Conservation (phyloP, 805 yeast species). For the Candida nemodendra region DNA sequence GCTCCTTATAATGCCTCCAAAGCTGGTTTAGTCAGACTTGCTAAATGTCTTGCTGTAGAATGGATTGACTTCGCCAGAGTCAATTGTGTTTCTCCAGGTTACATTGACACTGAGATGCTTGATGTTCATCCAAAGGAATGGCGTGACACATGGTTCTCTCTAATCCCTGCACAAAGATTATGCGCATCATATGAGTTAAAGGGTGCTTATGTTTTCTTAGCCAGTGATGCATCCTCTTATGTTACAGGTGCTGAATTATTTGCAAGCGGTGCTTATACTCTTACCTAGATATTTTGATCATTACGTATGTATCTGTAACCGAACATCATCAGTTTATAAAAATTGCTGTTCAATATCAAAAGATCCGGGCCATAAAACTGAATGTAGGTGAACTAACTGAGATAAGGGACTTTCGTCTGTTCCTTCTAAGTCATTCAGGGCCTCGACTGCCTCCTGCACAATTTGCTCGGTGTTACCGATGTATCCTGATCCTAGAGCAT, state of each 20-base stretch:
- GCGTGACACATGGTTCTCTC: conserved; percentile 23
- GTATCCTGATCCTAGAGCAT: conserved; percentile 9
- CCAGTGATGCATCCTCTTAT: conserved; percentile 48
- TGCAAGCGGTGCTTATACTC: conserved; percentile 45
- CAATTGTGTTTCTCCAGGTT: conserved; percentile 48
- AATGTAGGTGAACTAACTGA: conserved; percentile 13
- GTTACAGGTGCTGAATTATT: conserved; percentile 46
- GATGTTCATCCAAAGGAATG: conserved; percentile 25
- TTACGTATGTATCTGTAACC: background rate
- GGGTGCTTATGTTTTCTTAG: conserved; percentile 50
- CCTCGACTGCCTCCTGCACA: background rate
- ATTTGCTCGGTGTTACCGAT: background rate
- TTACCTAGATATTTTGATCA: conserved; percentile 4
- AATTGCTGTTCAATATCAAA: conserved; percentile 17
- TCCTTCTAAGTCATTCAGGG: conserved; percentile 3
- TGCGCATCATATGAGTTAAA: conserved; percentile 45
- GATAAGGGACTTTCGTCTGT: conserved; percentile 16
- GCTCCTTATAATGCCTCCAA: conserved; percentile 46
- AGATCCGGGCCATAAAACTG: conserved; percentile 17
- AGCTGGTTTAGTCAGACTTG: conserved; percentile 45
- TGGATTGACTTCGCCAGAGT: conserved; percentile 48
- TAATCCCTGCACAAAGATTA: conserved; percentile 44
- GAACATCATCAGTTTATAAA: conserved; percentile 1
- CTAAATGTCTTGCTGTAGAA: conserved; percentile 43
- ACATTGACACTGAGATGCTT: conserved; percentile 43